Percentiles rank a stretch among this genome's conserved stretches.
Evolutionary conservation across 2,329 filamentous ascomycete species (phyloP).

Genomic region (Cercospora zeina): DNA sequence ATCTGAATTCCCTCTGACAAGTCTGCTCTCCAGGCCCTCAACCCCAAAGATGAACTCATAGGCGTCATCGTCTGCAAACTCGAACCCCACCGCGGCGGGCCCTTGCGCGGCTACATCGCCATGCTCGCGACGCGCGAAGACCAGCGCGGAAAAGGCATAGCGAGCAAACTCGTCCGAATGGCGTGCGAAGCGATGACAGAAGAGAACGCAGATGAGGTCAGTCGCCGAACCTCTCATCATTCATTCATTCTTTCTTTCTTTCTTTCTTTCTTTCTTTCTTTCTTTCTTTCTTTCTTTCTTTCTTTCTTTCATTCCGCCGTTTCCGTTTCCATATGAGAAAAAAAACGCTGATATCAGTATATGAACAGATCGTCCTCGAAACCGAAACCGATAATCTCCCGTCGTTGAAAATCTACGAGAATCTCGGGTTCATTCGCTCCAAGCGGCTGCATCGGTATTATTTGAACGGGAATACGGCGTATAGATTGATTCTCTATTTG

Average conservation of each 20-base stretch:
- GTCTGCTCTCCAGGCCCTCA: slow-evolving; percentile 45
- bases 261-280: no score
- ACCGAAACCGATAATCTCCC: slow-evolving; percentile 91
- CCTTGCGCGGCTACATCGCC: slow-evolving; percentile 90
- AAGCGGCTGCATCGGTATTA: slow-evolving; percentile 96
- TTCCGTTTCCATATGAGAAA: no score
- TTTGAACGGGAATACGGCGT: slow-evolving; percentile 92
- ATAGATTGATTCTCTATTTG: slow-evolving; percentile 78
- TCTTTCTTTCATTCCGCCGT: no score
- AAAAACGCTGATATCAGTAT: neutral
- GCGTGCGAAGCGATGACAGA: slow-evolving; percentile 89
- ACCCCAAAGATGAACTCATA: slow-evolving; percentile 65
- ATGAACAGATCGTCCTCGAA: slow-evolving; percentile 73
- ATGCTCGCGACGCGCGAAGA: slow-evolving; percentile 90
- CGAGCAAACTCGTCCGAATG: slow-evolving; percentile 78
- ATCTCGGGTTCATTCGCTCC: slow-evolving; percentile 84
- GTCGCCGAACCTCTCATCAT: neutral
- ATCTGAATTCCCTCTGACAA: neutral
- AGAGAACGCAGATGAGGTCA: slow-evolving; percentile 77
- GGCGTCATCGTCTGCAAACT: slow-evolving; percentile 95
- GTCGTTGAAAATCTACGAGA: slow-evolving; percentile 89
- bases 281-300: no score
- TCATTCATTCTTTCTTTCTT: neutral
- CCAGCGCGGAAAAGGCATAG: slow-evolving; percentile 82
- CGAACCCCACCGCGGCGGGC: slow-evolving; percentile 82